A percentile compares a stretch with the other conserved stretches of the same genome.
phyloP scores from a whole-genome alignment of 345 rosid genomes.

The Erysimum cheiranthoides region DNA sequence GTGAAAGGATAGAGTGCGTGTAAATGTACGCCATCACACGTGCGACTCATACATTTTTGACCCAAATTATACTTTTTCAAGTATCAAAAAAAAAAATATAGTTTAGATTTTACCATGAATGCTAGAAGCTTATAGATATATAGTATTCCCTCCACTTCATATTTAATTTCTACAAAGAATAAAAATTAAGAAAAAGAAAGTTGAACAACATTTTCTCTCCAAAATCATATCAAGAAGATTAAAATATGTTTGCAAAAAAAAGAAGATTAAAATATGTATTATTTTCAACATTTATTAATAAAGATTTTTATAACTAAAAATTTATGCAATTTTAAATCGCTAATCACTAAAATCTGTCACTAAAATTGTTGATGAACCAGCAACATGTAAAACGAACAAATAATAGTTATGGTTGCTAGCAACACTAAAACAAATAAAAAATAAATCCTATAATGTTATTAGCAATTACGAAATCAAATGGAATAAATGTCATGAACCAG shows the following conservation, averaged over 20 bases:
- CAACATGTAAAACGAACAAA: not conserved
- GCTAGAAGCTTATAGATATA: not conserved
- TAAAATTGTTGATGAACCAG: too few relatives aligned
- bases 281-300: too few relatives aligned
- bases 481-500: not conserved
- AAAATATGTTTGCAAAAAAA: not conserved
- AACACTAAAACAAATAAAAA: too few relatives aligned
- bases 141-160: not conserved
- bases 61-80: conserved; percentile 28
- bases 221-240: not conserved
- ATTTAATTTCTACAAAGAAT: not conserved
- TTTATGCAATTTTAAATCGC: too few relatives aligned
- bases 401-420: too few relatives aligned
- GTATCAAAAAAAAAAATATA: conserved; percentile 13
- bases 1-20: conserved; percentile 45
- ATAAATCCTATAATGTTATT: not conserved
- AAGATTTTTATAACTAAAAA: too few relatives aligned
- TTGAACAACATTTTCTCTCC: not conserved
- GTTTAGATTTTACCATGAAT: not conserved
- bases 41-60: conserved; percentile 32
- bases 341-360: too few relatives aligned
- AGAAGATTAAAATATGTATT: not conserved
- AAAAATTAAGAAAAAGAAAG: not conserved
- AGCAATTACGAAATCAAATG: too few relatives aligned
- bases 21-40: conserved; percentile 43